Base-by-base conservation (phyloP, 768 basidiomycete species). In the Podaxis rugospora region DNA sequence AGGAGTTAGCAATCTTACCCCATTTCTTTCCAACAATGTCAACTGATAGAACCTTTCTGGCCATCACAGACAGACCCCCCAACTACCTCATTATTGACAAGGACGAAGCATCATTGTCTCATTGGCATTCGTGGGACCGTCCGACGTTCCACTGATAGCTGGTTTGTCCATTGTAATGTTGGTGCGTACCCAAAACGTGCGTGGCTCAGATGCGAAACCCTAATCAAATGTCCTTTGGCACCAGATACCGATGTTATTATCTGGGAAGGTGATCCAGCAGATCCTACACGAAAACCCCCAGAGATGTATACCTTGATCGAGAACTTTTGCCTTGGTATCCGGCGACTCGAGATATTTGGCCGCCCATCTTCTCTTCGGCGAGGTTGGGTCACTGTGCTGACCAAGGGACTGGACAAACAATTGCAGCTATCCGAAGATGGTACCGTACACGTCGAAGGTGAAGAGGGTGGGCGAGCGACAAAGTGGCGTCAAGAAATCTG, bases 61-160 rank as follows among this genome's bases (percentile, higher is more conserved):
- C 46, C 65, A 18, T 59, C 37, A 54, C 65, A 93, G 89, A 91
- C 90, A 49, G 92, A 93, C 70, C 86, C 89, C 1, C 90, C 93
- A 9, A 95, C 92, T 6, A 89, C 88, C 2, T 89, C 93, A 2
- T 76, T 98, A 27, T 79, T 96, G 32, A 93, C 90, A 21, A 83
- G 95, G 27, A 94, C 93, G 39, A 94, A 98, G 71, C 93, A 98
- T 66, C 96, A 98, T 69, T 98, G 95, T 72, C 75, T 98, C 52
- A 97, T 98, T 81, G 96, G 96, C 40, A 98, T 99, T 65, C 85
- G 93, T 51, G 97, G 97, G 13, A 98, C 97, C 1, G 96, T 99
- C 11, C 85, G 96, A 23, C 83, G 97, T 32, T 93, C 92, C 18
- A 95, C 91, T 1, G 97, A 99, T 71, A 89, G 88, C 62, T 92